Evolutionary conservation across 352 stramenopile species (phyloP), one percentile per base, ranked within the genome.

Genomic region (Thraustotheca clavata): DNA sequence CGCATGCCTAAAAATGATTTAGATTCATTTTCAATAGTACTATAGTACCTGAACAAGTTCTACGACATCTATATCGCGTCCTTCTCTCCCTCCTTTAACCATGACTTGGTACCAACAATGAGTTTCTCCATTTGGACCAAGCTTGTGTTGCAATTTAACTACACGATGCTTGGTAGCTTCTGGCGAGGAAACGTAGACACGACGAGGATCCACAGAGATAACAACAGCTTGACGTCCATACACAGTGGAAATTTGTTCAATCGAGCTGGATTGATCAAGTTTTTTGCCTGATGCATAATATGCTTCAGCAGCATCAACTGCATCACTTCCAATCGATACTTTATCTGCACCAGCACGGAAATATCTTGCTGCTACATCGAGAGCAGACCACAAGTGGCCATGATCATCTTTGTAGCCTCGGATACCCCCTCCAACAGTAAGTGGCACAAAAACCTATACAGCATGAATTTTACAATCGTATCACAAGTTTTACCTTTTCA

Each of bases 281-380:
- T 91, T 88, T 24, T 72, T 72, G 18, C 78, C 80, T 27, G 73
- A 83, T 12, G 74, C 79, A 57, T 96, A 88, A 63, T 86, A 96
- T 27, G 83, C 87, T 72, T 98, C 92, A 9, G 94, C 88, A 11
- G 96, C 90, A 60, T 88, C 88, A 20, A 99, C 96, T 8, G 96
- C 94, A 73, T 99, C 96, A 65, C 91, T 98, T 47, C 96, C 96
- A 60, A 99, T 97, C 52, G 90, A 98, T 41, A 98, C 84, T 76
- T 99, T 99, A 77, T 99, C 96, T 26, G 96, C 96, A 36, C 96
- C 96, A n/a, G 96, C 96, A 60, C 96, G 81, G 76, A 99, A 99
- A 74, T 99, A 99, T 31, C 90, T 70, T 29, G 86, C 77, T 0
- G 96, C 96, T 32, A 99, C 96, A 62, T 99, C 92, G 50, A 99